Conservation (phyloP, 331 rosid species). For the Malus hybrid region DNA sequence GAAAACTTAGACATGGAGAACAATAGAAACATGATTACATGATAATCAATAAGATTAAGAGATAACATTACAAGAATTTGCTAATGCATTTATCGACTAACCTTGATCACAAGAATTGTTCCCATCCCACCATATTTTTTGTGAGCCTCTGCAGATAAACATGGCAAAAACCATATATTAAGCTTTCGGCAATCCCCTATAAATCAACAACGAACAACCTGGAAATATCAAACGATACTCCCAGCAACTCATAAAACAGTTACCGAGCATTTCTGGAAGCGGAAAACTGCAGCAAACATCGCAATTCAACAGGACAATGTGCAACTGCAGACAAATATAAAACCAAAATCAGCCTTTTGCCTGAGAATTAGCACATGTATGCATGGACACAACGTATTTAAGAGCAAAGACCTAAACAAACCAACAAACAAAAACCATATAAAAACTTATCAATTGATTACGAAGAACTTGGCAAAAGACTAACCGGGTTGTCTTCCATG, state of each 20-base stretch:
- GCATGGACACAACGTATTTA: background rate
- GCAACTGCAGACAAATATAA: constrained; percentile 51
- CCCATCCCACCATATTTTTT: constrained; percentile 83
- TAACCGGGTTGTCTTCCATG: constrained; percentile 90
- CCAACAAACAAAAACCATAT: background rate
- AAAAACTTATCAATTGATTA: background rate
- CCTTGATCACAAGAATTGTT: constrained; percentile 87
- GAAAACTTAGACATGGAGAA: background rate
- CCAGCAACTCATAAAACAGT: constrained; percentile 14
- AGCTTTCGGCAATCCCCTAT: background rate
- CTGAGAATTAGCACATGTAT: background rate
- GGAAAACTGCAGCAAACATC: constrained; percentile 97
- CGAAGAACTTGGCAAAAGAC: constrained; percentile 15
- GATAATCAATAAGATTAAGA: background rate
- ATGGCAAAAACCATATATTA: constrained; percentile 3
- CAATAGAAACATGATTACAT: background rate
- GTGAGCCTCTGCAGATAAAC: constrained; percentile 66
- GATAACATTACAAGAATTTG: background rate
- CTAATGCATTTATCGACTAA: constrained; percentile 18
- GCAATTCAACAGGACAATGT: constrained; percentile 84
- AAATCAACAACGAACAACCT: constrained; percentile 10
- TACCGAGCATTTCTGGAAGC: constrained; percentile 86
- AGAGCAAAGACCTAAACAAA: background rate
- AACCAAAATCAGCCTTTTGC: constrained; percentile 10
- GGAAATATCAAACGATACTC: constrained; percentile 3